These are phyloP conservation scores for Prunus kanzakura DNA, from an alignment of 306 rosid species.

Conservation along the genomic window DNA sequence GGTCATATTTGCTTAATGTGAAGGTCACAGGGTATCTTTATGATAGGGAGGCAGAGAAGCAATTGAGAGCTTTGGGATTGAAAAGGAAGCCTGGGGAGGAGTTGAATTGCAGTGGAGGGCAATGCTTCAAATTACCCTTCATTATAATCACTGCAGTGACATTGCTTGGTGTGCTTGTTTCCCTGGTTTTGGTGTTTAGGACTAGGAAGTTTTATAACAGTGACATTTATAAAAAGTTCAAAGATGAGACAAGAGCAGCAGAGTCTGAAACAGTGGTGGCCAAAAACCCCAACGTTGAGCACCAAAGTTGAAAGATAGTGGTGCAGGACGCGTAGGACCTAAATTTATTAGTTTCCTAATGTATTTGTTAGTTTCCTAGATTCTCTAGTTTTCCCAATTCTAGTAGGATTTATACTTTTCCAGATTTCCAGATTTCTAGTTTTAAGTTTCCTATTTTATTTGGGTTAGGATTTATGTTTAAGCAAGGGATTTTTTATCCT, in stretches of 20 bases:
- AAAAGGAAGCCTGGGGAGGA: slow-evolving; percentile 9
- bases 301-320: not conserved
- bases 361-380: no score
- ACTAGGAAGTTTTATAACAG: slow-evolving; percentile 18
- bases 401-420: no score
- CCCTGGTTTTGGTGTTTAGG: slow-evolving; percentile 19
- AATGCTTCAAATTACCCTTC: slow-evolving; percentile 24
- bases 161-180: slow-evolving; percentile 9
- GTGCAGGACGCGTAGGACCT: no score
- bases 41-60: slow-evolving; percentile 29
- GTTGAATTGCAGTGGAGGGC: slow-evolving; percentile 21
- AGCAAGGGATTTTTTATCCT: no score
- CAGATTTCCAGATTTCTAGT: no score
- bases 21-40: slow-evolving; percentile 25
- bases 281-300: not conserved
- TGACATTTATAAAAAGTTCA: slow-evolving; percentile 20
- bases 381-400: no score
- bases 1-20: slow-evolving; percentile 32
- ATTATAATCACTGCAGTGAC: slow-evolving; percentile 12
- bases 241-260: not conserved
- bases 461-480: no score
- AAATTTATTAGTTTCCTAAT: no score
- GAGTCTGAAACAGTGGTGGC: not conserved
- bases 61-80: slow-evolving; percentile 12
- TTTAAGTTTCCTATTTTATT: no score